These are phyloP conservation scores for Penicillium aurantiogriseum DNA, from an alignment of 2,329 filamentous ascomycete species.

Conservation along the genomic window DNA sequence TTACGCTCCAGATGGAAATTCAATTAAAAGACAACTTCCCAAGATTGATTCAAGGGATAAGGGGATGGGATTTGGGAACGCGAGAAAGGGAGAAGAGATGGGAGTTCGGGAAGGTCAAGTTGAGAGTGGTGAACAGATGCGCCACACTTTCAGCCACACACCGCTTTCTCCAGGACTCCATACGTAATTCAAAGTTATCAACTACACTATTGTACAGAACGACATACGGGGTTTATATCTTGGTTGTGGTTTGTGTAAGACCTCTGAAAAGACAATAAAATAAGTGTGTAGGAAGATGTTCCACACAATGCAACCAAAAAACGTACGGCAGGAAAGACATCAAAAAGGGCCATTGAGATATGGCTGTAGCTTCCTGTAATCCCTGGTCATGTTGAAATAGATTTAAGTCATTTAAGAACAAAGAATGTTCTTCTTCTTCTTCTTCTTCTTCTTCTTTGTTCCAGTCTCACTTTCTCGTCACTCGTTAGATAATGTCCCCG, in stretches of 20 bases:
- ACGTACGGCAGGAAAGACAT: neutral
- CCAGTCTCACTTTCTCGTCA: neutral
- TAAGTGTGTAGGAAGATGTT: neutral
- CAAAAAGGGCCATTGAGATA: neutral
- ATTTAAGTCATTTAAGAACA: neutral
- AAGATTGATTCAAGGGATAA: slow-evolving; percentile 23
- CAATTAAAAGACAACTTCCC: slow-evolving; percentile 13
- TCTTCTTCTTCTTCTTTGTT: neutral
- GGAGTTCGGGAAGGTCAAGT: slow-evolving; percentile 27
- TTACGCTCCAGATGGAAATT: slow-evolving; percentile 15
- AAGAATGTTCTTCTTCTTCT: neutral
- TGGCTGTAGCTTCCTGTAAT: neutral
- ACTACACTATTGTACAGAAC: neutral
- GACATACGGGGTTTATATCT: neutral
- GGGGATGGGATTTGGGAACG: slow-evolving; percentile 19
- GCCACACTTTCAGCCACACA: slow-evolving; percentile 27
- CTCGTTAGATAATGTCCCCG: slow-evolving; percentile 42
- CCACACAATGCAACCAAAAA: neutral
- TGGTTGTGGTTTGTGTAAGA: neutral
- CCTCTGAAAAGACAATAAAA: neutral
- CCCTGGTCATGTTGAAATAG: neutral
- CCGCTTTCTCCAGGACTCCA: slow-evolving; percentile 11
- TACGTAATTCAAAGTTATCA: slow-evolving; percentile 2
- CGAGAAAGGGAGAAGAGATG: slow-evolving; percentile 26
- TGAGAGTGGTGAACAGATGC: slow-evolving; percentile 22